These are phyloP conservation scores for Thelonectria rubi DNA, from an alignment of 2,329 filamentous ascomycete genomes.

Conservation along the genomic window DNA sequence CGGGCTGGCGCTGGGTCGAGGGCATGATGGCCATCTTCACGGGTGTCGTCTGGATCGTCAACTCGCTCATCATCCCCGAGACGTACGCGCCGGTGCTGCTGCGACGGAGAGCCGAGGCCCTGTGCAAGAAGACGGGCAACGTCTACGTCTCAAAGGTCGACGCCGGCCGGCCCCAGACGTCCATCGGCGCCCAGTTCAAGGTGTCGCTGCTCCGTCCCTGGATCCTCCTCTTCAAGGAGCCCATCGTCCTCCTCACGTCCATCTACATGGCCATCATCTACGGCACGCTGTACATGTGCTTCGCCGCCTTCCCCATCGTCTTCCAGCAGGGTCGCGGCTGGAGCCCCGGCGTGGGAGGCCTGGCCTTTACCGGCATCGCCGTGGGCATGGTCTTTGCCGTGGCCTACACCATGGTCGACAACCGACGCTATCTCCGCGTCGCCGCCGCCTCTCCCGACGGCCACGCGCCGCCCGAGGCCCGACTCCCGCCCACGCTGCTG, in stretches of 20 bases:
- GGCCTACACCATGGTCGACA: slow-evolving; percentile 9
- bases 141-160: slow-evolving; percentile 9
- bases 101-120: neutral
- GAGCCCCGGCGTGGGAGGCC: slow-evolving; percentile 11
- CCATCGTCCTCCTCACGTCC: slow-evolving; percentile 11
- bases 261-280: slow-evolving; percentile 20
- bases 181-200: neutral
- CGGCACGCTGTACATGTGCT: slow-evolving; percentile 15
- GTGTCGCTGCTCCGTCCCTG: slow-evolving; percentile 8
- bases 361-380: slow-evolving; percentile 11
- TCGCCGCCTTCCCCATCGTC: slow-evolving; percentile 19
- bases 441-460: slow-evolving; percentile 38
- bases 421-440: slow-evolving; percentile 3
- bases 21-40: slow-evolving; percentile 15
- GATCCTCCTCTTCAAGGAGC: slow-evolving; percentile 18
- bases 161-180: neutral
- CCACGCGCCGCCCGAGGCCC: slow-evolving; percentile 13
- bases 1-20: slow-evolving; percentile 19
- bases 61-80: slow-evolving; percentile 6
- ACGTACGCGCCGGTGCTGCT: slow-evolving; percentile 14
- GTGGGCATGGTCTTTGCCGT: slow-evolving; percentile 14
- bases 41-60: slow-evolving; percentile 9
- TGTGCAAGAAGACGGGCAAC: slow-evolving; percentile 15
- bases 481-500: slow-evolving; percentile 4
- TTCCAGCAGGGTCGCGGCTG: slow-evolving; percentile 12